Evolutionary conservation across 164 flowering plant genomes (phyloP).

Genomic region (Nymphaea colorata): DNA sequence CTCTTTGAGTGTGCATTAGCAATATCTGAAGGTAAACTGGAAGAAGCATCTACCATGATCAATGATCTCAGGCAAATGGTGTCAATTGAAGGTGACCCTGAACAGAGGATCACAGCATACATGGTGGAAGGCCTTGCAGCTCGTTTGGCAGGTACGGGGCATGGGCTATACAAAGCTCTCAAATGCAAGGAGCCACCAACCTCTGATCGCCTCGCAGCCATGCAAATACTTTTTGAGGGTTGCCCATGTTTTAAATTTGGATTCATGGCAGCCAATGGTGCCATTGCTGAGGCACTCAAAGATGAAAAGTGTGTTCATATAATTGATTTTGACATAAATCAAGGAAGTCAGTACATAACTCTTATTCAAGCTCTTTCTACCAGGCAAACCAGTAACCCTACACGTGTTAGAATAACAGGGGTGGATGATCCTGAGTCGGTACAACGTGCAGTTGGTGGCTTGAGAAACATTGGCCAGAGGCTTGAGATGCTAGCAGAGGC

Average conservation of each 20-base stretch:
- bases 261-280: slow-evolving; percentile 87
- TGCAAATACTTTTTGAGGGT: slow-evolving; percentile 92
- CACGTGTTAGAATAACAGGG: slow-evolving; percentile 67
- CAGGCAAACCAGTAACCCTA: slow-evolving; percentile 27
- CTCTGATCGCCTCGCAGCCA: slow-evolving; percentile 77
- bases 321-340: slow-evolving; percentile 87
- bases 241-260: slow-evolving; percentile 98
- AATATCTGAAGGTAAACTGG: slow-evolving; percentile 58
- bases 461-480: slow-evolving; percentile 54
- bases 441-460: slow-evolving; percentile 75
- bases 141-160: slow-evolving; percentile 76
- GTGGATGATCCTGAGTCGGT: slow-evolving; percentile 95
- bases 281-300: slow-evolving; percentile 61
- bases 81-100: slow-evolving; percentile 89
- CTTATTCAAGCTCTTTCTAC: slow-evolving; percentile 59
- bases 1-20: slow-evolving; percentile 67
- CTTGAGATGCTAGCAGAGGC: slow-evolving; percentile 65
- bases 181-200: slow-evolving; percentile 91
- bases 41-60: slow-evolving; percentile 49
- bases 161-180: slow-evolving; percentile 62
- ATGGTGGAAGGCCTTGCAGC: slow-evolving; percentile 99
- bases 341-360: slow-evolving; percentile 86
- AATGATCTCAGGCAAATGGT: slow-evolving; percentile 61
- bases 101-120: slow-evolving; percentile 86
- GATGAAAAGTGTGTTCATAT: slow-evolving; percentile 68